Base-by-base conservation (phyloP, 129 eudicot genomes). In the Silybum marianum region DNA sequence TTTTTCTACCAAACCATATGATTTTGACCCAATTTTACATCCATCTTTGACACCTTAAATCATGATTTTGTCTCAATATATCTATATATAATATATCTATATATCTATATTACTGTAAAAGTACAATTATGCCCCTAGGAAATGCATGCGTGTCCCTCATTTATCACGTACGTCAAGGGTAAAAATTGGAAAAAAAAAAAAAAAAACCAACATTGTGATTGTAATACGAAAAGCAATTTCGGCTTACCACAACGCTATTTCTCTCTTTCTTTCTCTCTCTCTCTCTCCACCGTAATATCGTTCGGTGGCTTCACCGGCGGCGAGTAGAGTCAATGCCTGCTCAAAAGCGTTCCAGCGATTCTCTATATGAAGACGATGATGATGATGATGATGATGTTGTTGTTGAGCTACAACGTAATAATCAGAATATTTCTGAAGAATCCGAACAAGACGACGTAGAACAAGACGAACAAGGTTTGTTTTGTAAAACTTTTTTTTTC, bases 281-380 rank as follows among this genome's bases (percentile, higher is more conserved):
- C 80, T 13, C 40, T 66, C 25, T 74, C 2, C 84, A 48, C 65
- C 81, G 63, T 68, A 26, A 48, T 22, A 72, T 80, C 79, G 72
- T 74, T 71, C 81, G 76, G 77, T 69, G 81, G 71, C 30, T 76
- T 71, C 6, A 69, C 58, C 69, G 14, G 74, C 83, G 82, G 86
- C 78, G 79, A 54, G 36, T 6, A 6, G 32, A 81, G 72, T 39
- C 84, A 82, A 88, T 88, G 91, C 85, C 87, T 60, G 78, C 79
- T 78, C 87, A 78, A 60, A 88, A 78, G 32, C 82, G 42, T 62
- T 70, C 88, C 10, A 54, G 38, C 79, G 88, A 77, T 42, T 76
- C 86, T 28, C 24, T 11, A 6, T 65, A 66, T 40, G 77, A 66
- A 21, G 78, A 76, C 0, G 81, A 72, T 12, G 72, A 73, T 8